Conservation (phyloP, 2,329 filamentous ascomycete species). For the Thelonectria rubi region DNA sequence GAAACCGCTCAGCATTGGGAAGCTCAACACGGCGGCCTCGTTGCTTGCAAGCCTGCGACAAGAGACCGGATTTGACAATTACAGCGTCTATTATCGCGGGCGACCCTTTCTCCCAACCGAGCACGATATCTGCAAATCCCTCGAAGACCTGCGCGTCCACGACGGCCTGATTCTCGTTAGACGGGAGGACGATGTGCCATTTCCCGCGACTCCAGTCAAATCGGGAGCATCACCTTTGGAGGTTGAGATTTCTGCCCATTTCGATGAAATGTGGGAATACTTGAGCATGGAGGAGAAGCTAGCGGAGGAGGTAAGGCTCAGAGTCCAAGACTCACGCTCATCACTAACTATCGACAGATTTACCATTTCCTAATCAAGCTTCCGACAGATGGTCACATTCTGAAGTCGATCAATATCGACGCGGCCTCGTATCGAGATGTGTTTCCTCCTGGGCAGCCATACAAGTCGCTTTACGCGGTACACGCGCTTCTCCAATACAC, state of each 20-base stretch:
- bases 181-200: slow-evolving; percentile 59
- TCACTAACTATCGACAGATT: slow-evolving; percentile 55
- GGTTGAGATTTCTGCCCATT: slow-evolving; percentile 81
- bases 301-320: slow-evolving; percentile 68
- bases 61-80: slow-evolving; percentile 79
- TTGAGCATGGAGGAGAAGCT: slow-evolving; percentile 77
- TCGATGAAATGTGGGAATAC: slow-evolving; percentile 83
- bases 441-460: slow-evolving; percentile 75
- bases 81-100: slow-evolving; percentile 76
- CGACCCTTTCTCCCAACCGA: slow-evolving; percentile 70
- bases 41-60: slow-evolving; percentile 73
- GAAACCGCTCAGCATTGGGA: slow-evolving; percentile 70
- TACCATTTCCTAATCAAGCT: slow-evolving; percentile 76
- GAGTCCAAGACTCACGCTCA: background rate
- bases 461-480: slow-evolving; percentile 77
- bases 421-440: slow-evolving; percentile 65
- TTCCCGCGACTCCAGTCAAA: slow-evolving; percentile 55
- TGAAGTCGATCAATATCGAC: slow-evolving; percentile 65
- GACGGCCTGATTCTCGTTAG: slow-evolving; percentile 74
- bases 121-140: slow-evolving; percentile 65
- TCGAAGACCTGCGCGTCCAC: slow-evolving; percentile 73
- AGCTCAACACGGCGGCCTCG: slow-evolving; percentile 74
- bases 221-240: slow-evolving; percentile 72
- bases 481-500: slow-evolving; percentile 73
- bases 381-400: slow-evolving; percentile 71